Base-by-base conservation (phyloP, 108 stramenopile species). In the Craspedostauros australis region DNA sequence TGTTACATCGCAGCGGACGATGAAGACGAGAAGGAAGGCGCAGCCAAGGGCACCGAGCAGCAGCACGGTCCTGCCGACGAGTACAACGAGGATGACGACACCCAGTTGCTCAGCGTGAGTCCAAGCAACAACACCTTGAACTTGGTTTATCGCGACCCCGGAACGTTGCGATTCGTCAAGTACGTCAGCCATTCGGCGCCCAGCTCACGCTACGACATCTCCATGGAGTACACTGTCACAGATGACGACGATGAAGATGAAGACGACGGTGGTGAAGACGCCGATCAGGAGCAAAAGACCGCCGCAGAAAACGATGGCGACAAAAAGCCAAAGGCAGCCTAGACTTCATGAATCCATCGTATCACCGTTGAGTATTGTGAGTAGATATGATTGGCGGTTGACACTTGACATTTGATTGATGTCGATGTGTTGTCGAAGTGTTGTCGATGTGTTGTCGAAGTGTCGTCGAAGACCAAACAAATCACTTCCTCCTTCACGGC, bases 1-100 rank as follows among this genome's bases (percentile, higher is more conserved):
- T 95, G 93, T 42, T 97, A 95, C 70, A 93, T 97, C 50, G 90
- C 85, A 41, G 96, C 93, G 0, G 96, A 94, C 46, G 93, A 91
- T 16, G 84, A 82, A 26, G 86, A 75, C 2, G 90, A 79, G 20
- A 72, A 70, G 0, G 66, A 59, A 18, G 51, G 46, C 45, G 44
- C 45, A 16, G n/a, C 21, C 7, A 38, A 4, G 33, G 34, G 8
- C 19, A 19, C 19, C 1, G 57, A 31, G 39, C 23, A 67, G 34
- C 50, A 50, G 15, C 44, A 67, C 21, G 82, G 77, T 42, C 72
- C 86, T 18, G 92, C 90, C 44, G 86, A 78, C 14, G 88, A 86
- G 43, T 87, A 95, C 68, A 80, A 86, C 45, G 88, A 80, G n/a
- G 94, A 97, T 22, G 95, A 95, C 60, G 90, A 90, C 52, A 86